A percentile compares a stretch with the other conserved stretches of the same genome.
Conservation (phyloP, 2,329 filamentous ascomycete genomes). For the Pseudocercospora fijiensis region DNA sequence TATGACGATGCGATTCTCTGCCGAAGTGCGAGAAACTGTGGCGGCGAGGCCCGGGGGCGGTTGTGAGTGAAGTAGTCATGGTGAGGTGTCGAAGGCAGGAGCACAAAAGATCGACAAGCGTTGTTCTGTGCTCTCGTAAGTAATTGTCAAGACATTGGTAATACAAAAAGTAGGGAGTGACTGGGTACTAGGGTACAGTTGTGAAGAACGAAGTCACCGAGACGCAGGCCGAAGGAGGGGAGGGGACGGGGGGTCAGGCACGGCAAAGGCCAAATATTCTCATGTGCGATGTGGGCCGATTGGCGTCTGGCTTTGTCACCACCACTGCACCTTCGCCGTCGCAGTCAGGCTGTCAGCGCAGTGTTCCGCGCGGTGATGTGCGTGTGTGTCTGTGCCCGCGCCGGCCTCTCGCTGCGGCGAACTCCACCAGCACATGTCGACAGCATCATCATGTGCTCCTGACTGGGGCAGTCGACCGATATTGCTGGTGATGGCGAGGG, state of each 20-base stretch:
- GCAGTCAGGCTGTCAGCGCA: too few relatives aligned
- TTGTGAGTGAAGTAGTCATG: slow-evolving; percentile 24
- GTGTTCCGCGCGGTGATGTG: not conserved
- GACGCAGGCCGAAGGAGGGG: slow-evolving; percentile 1
- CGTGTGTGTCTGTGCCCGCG: too few relatives aligned
- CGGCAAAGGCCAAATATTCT: not conserved
- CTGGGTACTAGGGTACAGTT: not conserved
- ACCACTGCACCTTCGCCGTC: not conserved
- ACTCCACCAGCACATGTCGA: not conserved
- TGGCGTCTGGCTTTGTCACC: not conserved
- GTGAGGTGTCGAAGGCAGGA: not conserved
- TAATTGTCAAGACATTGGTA: slow-evolving; percentile 20
- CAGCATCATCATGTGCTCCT: not conserved
- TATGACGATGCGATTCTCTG: slow-evolving; percentile 34
- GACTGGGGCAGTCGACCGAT: not conserved
- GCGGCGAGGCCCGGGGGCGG: slow-evolving; percentile 24
- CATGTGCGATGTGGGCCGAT: not conserved
- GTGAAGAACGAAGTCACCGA: not conserved
- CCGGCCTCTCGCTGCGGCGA: not conserved
- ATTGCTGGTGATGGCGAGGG: not conserved
- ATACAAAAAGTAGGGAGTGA: slow-evolving; percentile 9
- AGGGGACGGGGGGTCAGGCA: not conserved
- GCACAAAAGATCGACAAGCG: not conserved
- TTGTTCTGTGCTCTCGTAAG: slow-evolving; percentile 14
- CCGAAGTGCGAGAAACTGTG: slow-evolving; percentile 36